phyloP scores from a whole-genome alignment of 1,139 yeast genomes.

The Kodamaea plutei region DNA sequence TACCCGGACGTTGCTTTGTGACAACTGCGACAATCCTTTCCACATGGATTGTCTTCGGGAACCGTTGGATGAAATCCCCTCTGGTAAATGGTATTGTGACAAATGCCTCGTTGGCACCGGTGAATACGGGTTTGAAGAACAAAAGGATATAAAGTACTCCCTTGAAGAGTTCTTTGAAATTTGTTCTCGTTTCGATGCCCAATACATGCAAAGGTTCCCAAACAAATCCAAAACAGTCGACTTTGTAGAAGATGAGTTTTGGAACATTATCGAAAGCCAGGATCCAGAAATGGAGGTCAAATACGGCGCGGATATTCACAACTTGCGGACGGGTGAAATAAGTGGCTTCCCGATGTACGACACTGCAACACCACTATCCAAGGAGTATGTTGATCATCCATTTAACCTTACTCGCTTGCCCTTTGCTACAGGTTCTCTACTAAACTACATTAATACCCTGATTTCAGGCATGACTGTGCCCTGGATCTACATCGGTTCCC shows the following conservation, averaged over 20 bases:
- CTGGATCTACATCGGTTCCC: slow-evolving; percentile 74
- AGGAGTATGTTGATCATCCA: slow-evolving; percentile 49
- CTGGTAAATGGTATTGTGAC: slow-evolving; percentile 74
- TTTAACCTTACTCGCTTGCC: slow-evolving; percentile 69
- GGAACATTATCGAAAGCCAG: slow-evolving; percentile 51
- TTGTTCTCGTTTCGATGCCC: slow-evolving; percentile 48
- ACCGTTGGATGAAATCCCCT: slow-evolving; percentile 47
- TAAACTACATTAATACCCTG: slow-evolving; percentile 54
- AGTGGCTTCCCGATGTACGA: slow-evolving; percentile 58
- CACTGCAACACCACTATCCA: neutral
- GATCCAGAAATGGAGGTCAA: slow-evolving; percentile 51
- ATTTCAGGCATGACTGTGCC: slow-evolving; percentile 83
- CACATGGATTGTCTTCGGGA: slow-evolving; percentile 64
- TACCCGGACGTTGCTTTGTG: slow-evolving; percentile 55
- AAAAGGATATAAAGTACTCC: slow-evolving; percentile 51
- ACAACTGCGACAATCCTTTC: slow-evolving; percentile 66
- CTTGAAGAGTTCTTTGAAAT: slow-evolving; percentile 56
- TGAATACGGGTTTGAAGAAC: slow-evolving; percentile 85
- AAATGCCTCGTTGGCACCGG: slow-evolving; percentile 82
- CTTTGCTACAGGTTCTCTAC: slow-evolving; percentile 58
- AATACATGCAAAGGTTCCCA: slow-evolving; percentile 30
- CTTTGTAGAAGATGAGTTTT: slow-evolving; percentile 53
- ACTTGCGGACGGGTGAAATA: slow-evolving; percentile 53
- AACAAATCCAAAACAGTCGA: slow-evolving; percentile 35
- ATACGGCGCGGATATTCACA: slow-evolving; percentile 79